These are phyloP conservation scores for Boletus fagicola DNA, from an alignment of 768 basidiomycete species.

Conservation along the genomic window DNA sequence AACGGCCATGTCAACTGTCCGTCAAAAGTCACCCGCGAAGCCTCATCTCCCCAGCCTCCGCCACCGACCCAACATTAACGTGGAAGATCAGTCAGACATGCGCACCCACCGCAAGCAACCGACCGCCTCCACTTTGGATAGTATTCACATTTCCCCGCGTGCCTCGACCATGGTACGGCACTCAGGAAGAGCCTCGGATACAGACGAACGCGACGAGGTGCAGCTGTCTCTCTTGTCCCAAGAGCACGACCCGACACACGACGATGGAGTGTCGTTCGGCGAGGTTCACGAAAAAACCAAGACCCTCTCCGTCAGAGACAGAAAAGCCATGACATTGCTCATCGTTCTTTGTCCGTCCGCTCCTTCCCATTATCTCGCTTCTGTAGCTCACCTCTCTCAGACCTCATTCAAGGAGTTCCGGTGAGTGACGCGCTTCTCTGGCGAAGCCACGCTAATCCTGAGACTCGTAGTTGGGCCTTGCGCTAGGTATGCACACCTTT, in stretches of 20 bases:
- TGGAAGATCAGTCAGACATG: conserved; percentile 35
- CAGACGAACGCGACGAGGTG: conserved; percentile 47
- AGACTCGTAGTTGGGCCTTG: conserved; percentile 69
- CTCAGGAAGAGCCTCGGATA: conserved; percentile 29
- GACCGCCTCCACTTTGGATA: conserved; percentile 56
- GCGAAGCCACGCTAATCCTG: conserved; percentile 8
- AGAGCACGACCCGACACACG: conserved; percentile 51
- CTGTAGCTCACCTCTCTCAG: conserved; percentile 36
- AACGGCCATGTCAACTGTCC: conserved; percentile 25
- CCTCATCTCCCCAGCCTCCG: conserved; percentile 26
- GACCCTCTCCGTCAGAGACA: conserved; percentile 70
- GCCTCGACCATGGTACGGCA: conserved; percentile 41
- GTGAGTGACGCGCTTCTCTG: conserved; percentile 45
- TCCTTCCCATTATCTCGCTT: conserved; percentile 3
- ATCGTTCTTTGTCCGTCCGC: conserved; percentile 78
- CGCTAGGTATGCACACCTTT: conserved; percentile 57
- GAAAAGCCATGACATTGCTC: conserved; percentile 78
- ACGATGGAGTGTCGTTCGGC: conserved; percentile 33
- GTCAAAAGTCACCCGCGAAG: conserved; percentile 29
- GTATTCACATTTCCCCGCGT: conserved; percentile 58
- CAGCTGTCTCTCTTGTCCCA: conserved; percentile 57
- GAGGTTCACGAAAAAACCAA: conserved; percentile 39
- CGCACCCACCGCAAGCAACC: conserved; percentile 43
- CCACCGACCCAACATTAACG: conserved; percentile 36
- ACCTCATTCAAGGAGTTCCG: conserved; percentile 86